These are phyloP conservation scores for Tetradesmus lagerheimii DNA, from an alignment of 139 green algal genomes.

Conservation along the genomic window DNA sequence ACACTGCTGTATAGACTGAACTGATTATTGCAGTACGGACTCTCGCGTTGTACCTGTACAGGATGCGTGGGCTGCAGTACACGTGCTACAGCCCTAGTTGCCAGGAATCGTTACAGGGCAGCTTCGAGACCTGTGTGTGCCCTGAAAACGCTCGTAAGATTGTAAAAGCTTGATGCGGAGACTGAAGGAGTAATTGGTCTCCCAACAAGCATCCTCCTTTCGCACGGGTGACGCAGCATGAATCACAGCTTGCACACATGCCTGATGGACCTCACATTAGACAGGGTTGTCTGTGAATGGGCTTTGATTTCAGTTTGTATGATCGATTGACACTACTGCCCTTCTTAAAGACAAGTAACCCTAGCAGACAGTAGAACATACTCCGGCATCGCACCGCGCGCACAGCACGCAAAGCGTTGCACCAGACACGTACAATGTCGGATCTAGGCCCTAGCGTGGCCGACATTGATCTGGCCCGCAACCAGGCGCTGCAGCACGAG, in stretches of 20 bases:
- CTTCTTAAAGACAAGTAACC: not conserved
- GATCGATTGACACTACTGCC: not conserved
- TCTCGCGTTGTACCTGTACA: too few relatives aligned
- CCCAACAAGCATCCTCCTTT: not conserved
- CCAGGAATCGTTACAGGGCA: too few relatives aligned
- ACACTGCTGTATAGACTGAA: too few relatives aligned
- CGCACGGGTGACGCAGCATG: not conserved
- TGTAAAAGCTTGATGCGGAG: too few relatives aligned
- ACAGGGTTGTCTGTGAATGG: not conserved
- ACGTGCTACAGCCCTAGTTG: not conserved
- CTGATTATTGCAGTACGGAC: too few relatives aligned
- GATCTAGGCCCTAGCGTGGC: slow-evolving; percentile 17
- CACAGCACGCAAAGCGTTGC: not conserved
- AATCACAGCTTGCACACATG: not conserved
- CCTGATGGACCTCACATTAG: not conserved
- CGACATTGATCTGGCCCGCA: slow-evolving; percentile 23
- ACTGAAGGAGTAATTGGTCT: not conserved
- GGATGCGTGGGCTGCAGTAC: not conserved
- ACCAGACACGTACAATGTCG: not conserved
- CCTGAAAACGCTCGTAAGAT: too few relatives aligned
- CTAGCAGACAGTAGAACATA: not conserved
- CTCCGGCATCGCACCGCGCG: not conserved
- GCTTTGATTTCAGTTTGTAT: not conserved
- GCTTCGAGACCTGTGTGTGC: too few relatives aligned
- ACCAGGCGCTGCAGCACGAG: slow-evolving; percentile 16